These are phyloP conservation scores for Ceratocystis destructans DNA, from an alignment of 2,329 filamentous ascomycete species.

Conservation along the genomic window DNA sequence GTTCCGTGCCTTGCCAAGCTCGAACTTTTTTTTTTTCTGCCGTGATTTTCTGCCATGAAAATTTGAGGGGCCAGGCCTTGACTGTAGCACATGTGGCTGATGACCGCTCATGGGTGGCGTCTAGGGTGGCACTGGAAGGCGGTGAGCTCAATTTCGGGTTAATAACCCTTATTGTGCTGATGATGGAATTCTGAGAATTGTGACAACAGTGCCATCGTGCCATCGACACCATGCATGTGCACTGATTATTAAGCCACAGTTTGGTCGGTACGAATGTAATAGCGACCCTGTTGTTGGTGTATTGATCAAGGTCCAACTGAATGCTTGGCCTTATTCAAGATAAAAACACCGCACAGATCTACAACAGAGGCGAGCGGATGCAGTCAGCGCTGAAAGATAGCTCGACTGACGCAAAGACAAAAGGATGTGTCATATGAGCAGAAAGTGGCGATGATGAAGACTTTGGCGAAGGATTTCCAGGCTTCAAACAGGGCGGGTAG, in stretches of 20 bases:
- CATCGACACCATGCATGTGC: too few relatives aligned
- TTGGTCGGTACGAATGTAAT: too few relatives aligned
- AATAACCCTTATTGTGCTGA: not conserved
- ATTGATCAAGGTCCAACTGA: not conserved
- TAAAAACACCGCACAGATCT: not conserved
- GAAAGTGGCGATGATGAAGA: not conserved
- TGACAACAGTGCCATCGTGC: too few relatives aligned
- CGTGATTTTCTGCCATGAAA: conserved; percentile 15
- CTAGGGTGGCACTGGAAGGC: not conserved
- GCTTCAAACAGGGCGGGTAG: not conserved
- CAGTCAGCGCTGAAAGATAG: not conserved
- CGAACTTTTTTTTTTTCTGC: conserved; percentile 18
- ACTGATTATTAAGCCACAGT: too few relatives aligned
- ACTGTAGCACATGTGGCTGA: conserved; percentile 13
- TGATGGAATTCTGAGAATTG: too few relatives aligned
- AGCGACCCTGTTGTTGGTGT: too few relatives aligned
- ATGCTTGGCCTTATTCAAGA: not conserved
- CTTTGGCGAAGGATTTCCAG: not conserved
- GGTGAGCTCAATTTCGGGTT: not conserved
- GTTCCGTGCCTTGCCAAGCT: conserved; percentile 5
- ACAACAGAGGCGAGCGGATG: not conserved
- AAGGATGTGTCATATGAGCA: not conserved
- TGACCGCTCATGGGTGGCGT: not conserved
- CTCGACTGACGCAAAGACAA: not conserved
- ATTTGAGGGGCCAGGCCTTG: conserved; percentile 17